phyloP scores from a whole-genome alignment of 2,329 filamentous ascomycete species.

The Septoria petroselini region DNA sequence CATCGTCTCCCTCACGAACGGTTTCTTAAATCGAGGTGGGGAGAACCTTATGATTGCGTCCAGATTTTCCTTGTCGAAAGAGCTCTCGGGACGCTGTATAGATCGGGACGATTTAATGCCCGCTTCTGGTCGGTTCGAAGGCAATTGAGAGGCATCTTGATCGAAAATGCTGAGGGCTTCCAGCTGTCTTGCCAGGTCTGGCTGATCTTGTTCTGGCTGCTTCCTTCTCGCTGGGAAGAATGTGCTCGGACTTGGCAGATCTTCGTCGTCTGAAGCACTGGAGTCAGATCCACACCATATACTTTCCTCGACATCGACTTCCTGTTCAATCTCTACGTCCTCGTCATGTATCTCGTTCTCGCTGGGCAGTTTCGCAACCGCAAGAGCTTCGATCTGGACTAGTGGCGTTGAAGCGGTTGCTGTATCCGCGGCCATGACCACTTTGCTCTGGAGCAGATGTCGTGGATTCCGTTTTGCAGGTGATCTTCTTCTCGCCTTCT shows the following conservation, averaged over 20 bases:
- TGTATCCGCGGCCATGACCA: not conserved
- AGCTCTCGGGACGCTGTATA: slow-evolving; percentile 1
- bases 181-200: slow-evolving; percentile 18
- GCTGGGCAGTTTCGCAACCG: too few relatives aligned
- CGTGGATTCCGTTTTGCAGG: slow-evolving; percentile 5
- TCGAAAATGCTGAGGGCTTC: slow-evolving; percentile 24
- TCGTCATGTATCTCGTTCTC: not conserved
- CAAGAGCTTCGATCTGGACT: not conserved
- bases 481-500: slow-evolving; percentile 11
- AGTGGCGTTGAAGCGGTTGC: not conserved
- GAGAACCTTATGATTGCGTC: slow-evolving; percentile 28
- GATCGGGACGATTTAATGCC: not conserved
- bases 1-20: slow-evolving; percentile 5
- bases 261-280: slow-evolving; percentile 26
- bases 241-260: slow-evolving; percentile 31
- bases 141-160: slow-evolving; percentile 5
- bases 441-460: slow-evolving; percentile 4
- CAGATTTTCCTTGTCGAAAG: slow-evolving; percentile 36
- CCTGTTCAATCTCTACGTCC: slow-evolving; percentile 10
- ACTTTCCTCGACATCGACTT: slow-evolving; percentile 37
- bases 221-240: slow-evolving; percentile 24
- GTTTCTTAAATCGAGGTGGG: slow-evolving; percentile 28
- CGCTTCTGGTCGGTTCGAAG: not conserved
- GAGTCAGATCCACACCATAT: slow-evolving; percentile 35
- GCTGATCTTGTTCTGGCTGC: not conserved